Base-by-base conservation (phyloP, 805 yeast species). In the Yamadazyma philogaea region DNA sequence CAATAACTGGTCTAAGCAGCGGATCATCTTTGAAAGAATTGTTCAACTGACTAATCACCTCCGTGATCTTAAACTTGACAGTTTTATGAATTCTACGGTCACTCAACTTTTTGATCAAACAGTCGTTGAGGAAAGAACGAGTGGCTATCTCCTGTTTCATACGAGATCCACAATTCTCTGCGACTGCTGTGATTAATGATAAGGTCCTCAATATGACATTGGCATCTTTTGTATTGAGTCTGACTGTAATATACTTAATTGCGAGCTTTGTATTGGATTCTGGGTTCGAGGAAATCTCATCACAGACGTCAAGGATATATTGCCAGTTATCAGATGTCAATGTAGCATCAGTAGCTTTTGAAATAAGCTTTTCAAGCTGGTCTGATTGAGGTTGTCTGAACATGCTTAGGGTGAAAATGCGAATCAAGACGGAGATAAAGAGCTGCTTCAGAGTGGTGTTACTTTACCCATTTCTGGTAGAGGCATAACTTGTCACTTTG, bases 11-110 rank as follows among this genome's bases (percentile, higher is more conserved):
- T 45, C 73, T 74, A 52, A 91, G 72, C 3, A 91, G 82, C 0
- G 93, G 91, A 59, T 93, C 98, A 19, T 62, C 60, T 42, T 74
- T 69, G 61, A 89, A 87, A 3, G 84, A 75, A 30, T 73, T 64
- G 16, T 82, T 62, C 48, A 93, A 69, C 54, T 87, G 88, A 39
- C 72, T 74, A 34, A 89, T 74, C 24, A 83, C 81, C 55, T 84
- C 87, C 10, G 79, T 77, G 4, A 87, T 69, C 38, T 78, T 76
- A 38, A 67, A 60, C 59, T 87, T 87, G 40, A 93, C 84, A 3
- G 79, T 73, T 20, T 68, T 61, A 64, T 90, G 96, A 24, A 84
- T 75, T 30, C 68, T 61, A 7, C 68, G 57, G 51, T 80, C 85
- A 7, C 79, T 67, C 47, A 88, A 63, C 41, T 70, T 66, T 42